phyloP scores from a whole-genome alignment of 805 yeast genomes.

The Myxozyma neotropica region DNA sequence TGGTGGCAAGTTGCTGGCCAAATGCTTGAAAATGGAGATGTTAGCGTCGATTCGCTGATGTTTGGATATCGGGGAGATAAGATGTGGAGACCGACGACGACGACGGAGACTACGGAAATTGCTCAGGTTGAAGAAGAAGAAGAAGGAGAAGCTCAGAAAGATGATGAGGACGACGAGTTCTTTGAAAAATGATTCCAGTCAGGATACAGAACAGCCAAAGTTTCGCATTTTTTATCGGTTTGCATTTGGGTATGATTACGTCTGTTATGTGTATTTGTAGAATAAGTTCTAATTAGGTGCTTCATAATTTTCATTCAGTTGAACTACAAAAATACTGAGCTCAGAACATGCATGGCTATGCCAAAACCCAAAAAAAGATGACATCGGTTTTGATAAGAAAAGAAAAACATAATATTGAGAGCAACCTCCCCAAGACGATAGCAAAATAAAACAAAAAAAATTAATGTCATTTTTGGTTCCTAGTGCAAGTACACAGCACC shows the following conservation, averaged over 20 bases:
- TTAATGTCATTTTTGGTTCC: not conserved
- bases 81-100: not conserved
- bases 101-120: not conserved
- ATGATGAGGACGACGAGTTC: conserved; percentile 25
- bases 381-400: not conserved
- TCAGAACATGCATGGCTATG: too few species aligned
- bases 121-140: not conserved
- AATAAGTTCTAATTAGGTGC: too few species aligned
- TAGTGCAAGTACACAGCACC: not conserved
- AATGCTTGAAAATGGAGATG: conserved; percentile 15
- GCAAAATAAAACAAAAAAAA: too few species aligned
- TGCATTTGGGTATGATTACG: too few species aligned
- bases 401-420: too few species aligned
- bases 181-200: conserved; percentile 21
- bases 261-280: too few species aligned
- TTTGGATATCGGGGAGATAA: conserved; percentile 15
- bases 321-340: too few species aligned
- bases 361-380: not conserved
- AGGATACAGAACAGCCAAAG: too few species aligned
- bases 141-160: not conserved
- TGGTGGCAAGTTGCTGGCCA: conserved; percentile 19
- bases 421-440: too few species aligned
- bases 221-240: not conserved
- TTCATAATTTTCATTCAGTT: too few species aligned
- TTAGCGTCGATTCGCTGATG: conserved; percentile 24